phyloP scores from a whole-genome alignment of 306 rosid species.

The Malus sylvestris region DNA sequence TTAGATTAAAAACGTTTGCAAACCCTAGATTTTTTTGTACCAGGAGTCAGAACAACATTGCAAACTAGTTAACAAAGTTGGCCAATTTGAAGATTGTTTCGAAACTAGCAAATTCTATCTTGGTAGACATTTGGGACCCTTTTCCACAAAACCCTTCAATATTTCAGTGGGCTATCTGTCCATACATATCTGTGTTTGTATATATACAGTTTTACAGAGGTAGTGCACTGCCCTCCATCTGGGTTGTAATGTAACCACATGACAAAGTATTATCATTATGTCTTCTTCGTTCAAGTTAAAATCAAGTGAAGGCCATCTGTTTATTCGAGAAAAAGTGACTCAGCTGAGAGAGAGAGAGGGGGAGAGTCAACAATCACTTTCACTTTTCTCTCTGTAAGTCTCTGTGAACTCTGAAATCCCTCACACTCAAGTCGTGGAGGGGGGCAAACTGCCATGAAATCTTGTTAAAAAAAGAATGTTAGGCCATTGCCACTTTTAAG shows the following conservation, averaged over 20 bases:
- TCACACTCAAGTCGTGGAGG: background rate
- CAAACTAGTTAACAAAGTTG: background rate
- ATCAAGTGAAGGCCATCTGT: background rate
- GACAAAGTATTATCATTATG: background rate
- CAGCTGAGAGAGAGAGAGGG: background rate
- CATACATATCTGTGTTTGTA: background rate
- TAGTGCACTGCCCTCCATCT: conserved; percentile 2
- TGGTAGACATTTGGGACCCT: background rate
- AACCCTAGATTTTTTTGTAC: background rate
- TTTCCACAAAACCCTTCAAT: background rate
- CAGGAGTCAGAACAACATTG: background rate
- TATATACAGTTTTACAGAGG: background rate
- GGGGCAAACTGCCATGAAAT: conserved; percentile 10
- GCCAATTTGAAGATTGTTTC: background rate
- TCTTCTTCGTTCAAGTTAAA: conserved; percentile 21
- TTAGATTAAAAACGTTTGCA: background rate
- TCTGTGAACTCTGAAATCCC: background rate
- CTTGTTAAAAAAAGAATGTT: background rate
- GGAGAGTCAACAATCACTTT: conserved; percentile 13
- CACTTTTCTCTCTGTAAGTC: background rate
- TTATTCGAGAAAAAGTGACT: background rate
- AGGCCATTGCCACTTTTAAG: conserved; percentile 2
- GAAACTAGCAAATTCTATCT: background rate
- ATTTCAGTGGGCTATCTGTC: background rate
- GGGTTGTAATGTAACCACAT: conserved; percentile 11